A percentile compares a stretch with the other conserved stretches of the same genome.
Evolutionary conservation across 176 grass and related monocot species (phyloP).

Genomic region (Carex kokanica): DNA sequence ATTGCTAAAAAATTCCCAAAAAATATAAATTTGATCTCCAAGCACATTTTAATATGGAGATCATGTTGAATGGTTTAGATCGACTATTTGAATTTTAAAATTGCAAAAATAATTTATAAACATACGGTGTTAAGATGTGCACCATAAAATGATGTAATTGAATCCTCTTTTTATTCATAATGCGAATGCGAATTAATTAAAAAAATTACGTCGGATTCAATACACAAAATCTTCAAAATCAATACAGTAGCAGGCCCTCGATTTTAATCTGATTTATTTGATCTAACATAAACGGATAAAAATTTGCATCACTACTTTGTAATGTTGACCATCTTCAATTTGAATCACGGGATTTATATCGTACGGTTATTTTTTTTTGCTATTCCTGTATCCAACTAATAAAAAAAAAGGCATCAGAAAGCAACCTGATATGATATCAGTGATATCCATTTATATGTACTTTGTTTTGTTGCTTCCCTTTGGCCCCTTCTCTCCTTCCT

Average conservation of each 20-base stretch:
- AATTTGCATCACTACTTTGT: background rate
- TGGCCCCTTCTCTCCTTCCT: background rate
- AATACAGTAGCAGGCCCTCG: background rate
- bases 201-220: background rate
- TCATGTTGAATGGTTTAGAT: no score
- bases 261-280: background rate
- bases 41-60: no score
- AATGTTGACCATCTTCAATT: background rate
- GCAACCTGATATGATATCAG: no score
- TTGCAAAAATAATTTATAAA: no score
- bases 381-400: background rate
- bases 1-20: no score
- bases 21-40: no score
- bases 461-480: slow-evolving; percentile 14
- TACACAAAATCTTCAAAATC: background rate
- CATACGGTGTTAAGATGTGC: no score
- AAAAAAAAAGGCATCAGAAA: background rate
- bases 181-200: background rate
- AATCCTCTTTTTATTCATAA: no score
- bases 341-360: background rate
- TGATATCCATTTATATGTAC: background rate
- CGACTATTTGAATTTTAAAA: no score
- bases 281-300: background rate
- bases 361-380: background rate
- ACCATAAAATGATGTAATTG: no score